These are phyloP conservation scores for Colletotrichum theobromicola DNA, from an alignment of 2,329 filamentous ascomycete genomes.

Conservation along the genomic window DNA sequence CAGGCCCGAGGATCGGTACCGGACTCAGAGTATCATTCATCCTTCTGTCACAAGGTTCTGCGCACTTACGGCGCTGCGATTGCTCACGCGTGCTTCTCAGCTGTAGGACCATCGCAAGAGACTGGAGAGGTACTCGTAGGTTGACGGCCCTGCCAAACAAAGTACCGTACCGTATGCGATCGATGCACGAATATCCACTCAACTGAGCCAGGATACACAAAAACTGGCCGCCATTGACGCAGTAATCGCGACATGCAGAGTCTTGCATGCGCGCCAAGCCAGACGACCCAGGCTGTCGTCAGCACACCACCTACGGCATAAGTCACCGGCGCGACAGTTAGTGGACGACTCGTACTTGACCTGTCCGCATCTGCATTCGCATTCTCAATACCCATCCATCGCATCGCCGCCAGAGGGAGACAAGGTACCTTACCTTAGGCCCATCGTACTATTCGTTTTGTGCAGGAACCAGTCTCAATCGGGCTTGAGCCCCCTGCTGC, in stretches of 20 bases:
- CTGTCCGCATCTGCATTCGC: not conserved
- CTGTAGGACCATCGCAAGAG: no score
- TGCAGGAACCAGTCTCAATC: constrained; percentile 16
- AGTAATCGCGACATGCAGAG: not conserved
- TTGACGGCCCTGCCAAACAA: not conserved
- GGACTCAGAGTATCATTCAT: not conserved
- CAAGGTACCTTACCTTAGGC: constrained; percentile 16
- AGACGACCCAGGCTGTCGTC: constrained; percentile 4
- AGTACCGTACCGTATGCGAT: not conserved
- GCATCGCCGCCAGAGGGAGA: not conserved
- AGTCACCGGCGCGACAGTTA: not conserved
- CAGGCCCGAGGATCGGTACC: not conserved
- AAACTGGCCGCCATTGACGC: not conserved
- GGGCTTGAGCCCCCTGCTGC: constrained; percentile 10
- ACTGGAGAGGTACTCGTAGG: not conserved
- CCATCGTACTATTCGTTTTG: constrained; percentile 14
- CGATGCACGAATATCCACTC: not conserved
- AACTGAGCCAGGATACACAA: not conserved
- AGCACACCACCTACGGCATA: constrained; percentile 10
- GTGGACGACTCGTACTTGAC: not conserved
- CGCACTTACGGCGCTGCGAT: not conserved
- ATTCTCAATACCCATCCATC: not conserved
- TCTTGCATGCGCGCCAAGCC: not conserved
- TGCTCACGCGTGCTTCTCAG: not conserved
- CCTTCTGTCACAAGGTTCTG: not conserved